Percentiles rank a stretch among this genome's conserved stretches.
These are phyloP conservation scores for Calonectria hawksworthii DNA, from an alignment of 2,329 filamentous ascomycete species.

Conservation along the genomic window DNA sequence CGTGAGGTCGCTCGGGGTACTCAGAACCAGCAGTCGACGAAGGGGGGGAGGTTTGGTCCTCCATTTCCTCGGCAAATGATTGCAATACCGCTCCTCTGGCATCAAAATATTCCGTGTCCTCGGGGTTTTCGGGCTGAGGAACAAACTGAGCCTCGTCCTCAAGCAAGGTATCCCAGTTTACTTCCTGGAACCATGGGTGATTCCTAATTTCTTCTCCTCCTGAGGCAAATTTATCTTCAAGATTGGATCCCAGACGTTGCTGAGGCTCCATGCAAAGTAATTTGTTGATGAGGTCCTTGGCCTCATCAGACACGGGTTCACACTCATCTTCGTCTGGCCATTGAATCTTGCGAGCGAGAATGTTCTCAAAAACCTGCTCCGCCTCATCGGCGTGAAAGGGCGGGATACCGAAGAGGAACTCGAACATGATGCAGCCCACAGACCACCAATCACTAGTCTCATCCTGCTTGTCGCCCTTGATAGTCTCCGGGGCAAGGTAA, in stretches of 20 bases:
- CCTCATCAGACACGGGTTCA: slow-evolving; percentile 82
- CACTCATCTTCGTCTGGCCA: slow-evolving; percentile 91
- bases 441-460: slow-evolving; percentile 99
- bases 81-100: slow-evolving; percentile 90
- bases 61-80: slow-evolving; percentile 93
- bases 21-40: slow-evolving; percentile 77
- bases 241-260: slow-evolving; percentile 87
- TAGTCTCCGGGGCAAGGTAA: slow-evolving; percentile 96
- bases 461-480: slow-evolving; percentile 94
- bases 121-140: slow-evolving; percentile 90
- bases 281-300: slow-evolving; percentile 94
- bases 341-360: slow-evolving; percentile 87
- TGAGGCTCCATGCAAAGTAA: slow-evolving; percentile 88
- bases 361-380: slow-evolving; percentile 97
- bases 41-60: slow-evolving; percentile 87
- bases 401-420: slow-evolving; percentile 93
- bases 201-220: slow-evolving; percentile 92
- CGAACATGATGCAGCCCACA: slow-evolving; percentile 97
- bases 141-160: slow-evolving; percentile 97
- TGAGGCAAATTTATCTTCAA: slow-evolving; percentile 82
- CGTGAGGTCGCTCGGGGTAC: slow-evolving; percentile 91
- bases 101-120: slow-evolving; percentile 99
- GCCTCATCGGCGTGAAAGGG: slow-evolving; percentile 93
- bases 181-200: slow-evolving; percentile 88
- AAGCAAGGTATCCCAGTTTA: slow-evolving; percentile 92